Conservation (phyloP, 768 basidiomycete species). For the Leccinum imitatum region DNA sequence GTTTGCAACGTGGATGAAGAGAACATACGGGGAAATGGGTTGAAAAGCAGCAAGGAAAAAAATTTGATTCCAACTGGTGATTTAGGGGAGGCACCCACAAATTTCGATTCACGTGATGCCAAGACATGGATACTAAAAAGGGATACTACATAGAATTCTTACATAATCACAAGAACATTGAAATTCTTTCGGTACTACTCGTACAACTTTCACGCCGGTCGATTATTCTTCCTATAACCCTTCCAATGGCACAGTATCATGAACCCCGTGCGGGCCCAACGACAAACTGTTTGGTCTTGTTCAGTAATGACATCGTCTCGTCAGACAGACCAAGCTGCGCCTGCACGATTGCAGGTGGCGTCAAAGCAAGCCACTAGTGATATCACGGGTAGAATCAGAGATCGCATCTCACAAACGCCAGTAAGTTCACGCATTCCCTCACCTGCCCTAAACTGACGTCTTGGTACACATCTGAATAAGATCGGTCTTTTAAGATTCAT, state of each 20-base stretch:
- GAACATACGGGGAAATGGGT: not conserved
- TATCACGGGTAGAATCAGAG: not conserved
- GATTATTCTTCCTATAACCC: not conserved
- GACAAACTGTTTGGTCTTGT: slow-evolving; percentile 40
- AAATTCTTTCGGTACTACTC: not conserved
- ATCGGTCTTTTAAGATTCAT: not conserved
- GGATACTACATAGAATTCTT: too few species aligned
- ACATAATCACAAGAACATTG: not conserved
- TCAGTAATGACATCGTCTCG: slow-evolving; percentile 35
- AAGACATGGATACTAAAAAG: too few species aligned
- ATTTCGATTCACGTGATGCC: not conserved
- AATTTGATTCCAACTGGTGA: too few species aligned
- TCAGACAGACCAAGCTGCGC: slow-evolving; percentile 43
- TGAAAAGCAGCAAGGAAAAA: not conserved
- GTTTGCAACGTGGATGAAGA: not conserved
- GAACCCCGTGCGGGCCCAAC: slow-evolving; percentile 27
- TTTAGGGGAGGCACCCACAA: slow-evolving; percentile 11
- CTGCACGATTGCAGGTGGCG: slow-evolving; percentile 46
- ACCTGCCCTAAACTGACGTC: slow-evolving; percentile 49
- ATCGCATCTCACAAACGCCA: not conserved
- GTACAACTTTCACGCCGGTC: not conserved
- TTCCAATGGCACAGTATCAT: not conserved
- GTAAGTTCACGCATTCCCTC: slow-evolving; percentile 8
- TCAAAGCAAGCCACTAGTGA: slow-evolving; percentile 44
- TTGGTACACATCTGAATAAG: slow-evolving; percentile 22